These are phyloP conservation scores for Trifolium dubium DNA, from an alignment of 306 rosid species.

Conservation along the genomic window DNA sequence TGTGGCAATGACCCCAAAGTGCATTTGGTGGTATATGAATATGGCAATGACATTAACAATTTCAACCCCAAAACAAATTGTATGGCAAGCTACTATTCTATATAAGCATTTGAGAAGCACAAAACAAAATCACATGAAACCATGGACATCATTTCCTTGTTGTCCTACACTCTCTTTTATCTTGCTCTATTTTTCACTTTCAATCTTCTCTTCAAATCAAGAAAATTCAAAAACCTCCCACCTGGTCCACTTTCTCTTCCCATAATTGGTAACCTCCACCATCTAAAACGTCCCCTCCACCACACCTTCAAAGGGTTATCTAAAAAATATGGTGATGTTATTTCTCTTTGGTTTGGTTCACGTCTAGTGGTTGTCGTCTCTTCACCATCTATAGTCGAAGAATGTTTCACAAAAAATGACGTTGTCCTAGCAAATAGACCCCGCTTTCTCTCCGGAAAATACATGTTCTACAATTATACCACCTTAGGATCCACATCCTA, in stretches of 20 bases:
- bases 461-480: slow-evolving; percentile 60
- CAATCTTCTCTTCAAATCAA: slow-evolving; percentile 5
- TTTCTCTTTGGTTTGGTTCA: slow-evolving; percentile 48
- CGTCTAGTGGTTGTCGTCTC: slow-evolving; percentile 50
- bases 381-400: slow-evolving; percentile 42
- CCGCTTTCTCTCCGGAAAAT: slow-evolving; percentile 43
- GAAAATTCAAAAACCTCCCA: slow-evolving; percentile 49
- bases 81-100: neutral
- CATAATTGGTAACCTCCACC: slow-evolving; percentile 64
- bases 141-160: neutral
- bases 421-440: slow-evolving; percentile 62
- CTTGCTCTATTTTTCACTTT: neutral
- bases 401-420: slow-evolving; percentile 69
- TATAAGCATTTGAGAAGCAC: slow-evolving; percentile 5
- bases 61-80: neutral
- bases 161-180: slow-evolving; percentile 17
- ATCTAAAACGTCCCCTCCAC: slow-evolving; percentile 50
- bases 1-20: too few species aligned
- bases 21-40: too few species aligned
- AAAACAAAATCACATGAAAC: neutral
- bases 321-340: slow-evolving; percentile 44
- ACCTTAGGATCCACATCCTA: slow-evolving; percentile 41
- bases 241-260: slow-evolving; percentile 62
- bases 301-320: slow-evolving; percentile 45
- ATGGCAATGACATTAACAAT: neutral